Conservation (phyloP, 2,329 filamentous ascomycete species). For the Pseudohalonectria lignicola region DNA sequence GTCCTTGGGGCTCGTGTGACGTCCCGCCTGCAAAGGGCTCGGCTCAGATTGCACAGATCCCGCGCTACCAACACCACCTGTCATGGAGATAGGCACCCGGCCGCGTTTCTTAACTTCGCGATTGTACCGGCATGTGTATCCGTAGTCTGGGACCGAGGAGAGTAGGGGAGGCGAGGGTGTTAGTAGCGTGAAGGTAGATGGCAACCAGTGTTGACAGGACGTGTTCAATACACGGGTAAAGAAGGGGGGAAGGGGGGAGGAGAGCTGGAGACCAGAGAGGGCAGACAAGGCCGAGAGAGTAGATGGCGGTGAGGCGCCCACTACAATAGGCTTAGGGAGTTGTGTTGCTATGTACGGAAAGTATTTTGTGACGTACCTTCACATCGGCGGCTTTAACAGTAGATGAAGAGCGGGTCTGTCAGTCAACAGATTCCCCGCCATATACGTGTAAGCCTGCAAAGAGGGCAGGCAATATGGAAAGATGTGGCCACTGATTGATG, state of each 20-base stretch:
- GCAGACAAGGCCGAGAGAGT: neutral
- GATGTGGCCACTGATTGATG: too few relatives aligned
- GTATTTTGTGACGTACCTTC: constrained; percentile 23
- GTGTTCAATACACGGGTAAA: too few relatives aligned
- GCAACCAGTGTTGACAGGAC: too few relatives aligned
- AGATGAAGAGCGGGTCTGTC: too few relatives aligned
- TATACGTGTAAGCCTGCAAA: too few relatives aligned
- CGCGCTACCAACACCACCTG: constrained; percentile 1
- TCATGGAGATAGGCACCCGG: constrained; percentile 13
- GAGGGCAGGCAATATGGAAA: too few relatives aligned
- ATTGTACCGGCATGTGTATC: constrained; percentile 24
- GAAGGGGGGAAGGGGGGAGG: neutral
- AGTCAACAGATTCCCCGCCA: too few relatives aligned
- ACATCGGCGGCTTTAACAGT: constrained; percentile 25
- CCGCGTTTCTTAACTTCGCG: constrained; percentile 25
- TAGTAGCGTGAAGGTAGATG: too few relatives aligned
- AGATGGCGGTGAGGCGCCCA: neutral
- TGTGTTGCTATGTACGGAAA: too few relatives aligned
- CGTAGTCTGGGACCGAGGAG: constrained; percentile 18
- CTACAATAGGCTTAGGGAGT: too few relatives aligned
- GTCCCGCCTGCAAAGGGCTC: constrained; percentile 2
- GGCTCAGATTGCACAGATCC: constrained; percentile 5
- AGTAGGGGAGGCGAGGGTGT: neutral
- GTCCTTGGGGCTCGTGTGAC: constrained; percentile 1
- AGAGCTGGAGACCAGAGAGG: neutral